Conservation (phyloP, 768 basidiomycete species). For the Phaffia tasmanica region DNA sequence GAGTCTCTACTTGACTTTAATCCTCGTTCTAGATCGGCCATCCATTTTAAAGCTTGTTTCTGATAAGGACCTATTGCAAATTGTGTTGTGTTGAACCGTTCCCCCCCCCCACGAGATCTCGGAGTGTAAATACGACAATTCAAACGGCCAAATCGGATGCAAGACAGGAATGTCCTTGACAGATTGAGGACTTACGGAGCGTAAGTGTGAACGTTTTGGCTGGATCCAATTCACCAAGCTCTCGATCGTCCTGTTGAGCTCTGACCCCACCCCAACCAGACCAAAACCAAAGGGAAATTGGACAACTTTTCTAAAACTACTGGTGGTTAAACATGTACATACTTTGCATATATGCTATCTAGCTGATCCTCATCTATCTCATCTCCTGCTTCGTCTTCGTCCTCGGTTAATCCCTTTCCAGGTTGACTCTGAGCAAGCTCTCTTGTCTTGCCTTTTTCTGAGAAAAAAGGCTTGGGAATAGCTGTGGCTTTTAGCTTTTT, state of each 20-base stretch:
- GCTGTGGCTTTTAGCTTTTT: constrained; percentile 35
- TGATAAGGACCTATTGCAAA: constrained; percentile 52
- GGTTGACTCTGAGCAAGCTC: constrained; percentile 28
- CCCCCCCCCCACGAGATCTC: too few relatives aligned
- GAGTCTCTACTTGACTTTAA: constrained; percentile 52
- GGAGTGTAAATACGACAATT: constrained; percentile 37
- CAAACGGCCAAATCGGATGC: neutral
- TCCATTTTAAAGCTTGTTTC: constrained; percentile 87
- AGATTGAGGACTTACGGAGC: neutral
- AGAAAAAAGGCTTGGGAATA: constrained; percentile 52
- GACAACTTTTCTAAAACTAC: neutral
- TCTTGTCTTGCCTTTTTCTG: constrained; percentile 32
- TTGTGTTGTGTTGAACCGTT: constrained; percentile 42
- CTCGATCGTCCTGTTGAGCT: constrained; percentile 68
- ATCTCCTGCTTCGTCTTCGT: constrained; percentile 68
- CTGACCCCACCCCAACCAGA: constrained; percentile 39
- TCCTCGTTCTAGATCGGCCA: constrained; percentile 74
- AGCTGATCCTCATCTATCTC: constrained; percentile 71
- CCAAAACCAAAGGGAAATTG: neutral
- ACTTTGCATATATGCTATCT: constrained; percentile 76
- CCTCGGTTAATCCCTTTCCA: constrained; percentile 60
- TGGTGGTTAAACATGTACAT: constrained; percentile 18
- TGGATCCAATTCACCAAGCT: constrained; percentile 72
- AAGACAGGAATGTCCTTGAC: neutral
- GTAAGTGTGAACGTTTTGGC: constrained; percentile 52